phyloP scores from a whole-genome alignment of 2,329 filamentous ascomycete species.

The Trichoderma afroharzianum region DNA sequence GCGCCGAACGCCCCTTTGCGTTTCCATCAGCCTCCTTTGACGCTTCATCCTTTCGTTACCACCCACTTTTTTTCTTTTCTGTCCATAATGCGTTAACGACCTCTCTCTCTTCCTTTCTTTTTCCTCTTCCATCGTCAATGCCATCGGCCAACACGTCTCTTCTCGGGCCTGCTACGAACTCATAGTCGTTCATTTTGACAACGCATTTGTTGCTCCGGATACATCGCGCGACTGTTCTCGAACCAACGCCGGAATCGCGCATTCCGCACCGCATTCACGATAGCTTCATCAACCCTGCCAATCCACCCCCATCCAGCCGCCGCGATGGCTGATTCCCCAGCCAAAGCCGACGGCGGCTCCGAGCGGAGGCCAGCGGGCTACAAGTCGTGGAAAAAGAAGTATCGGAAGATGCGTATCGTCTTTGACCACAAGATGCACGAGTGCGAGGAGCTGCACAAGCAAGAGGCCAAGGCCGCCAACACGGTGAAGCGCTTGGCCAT shows the following conservation, averaged over 20 bases:
- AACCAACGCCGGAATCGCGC: slow-evolving; percentile 4
- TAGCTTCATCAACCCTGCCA: slow-evolving; percentile 12
- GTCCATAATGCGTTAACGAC: neutral
- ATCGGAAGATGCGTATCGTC: slow-evolving; percentile 78
- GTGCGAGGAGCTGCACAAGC: slow-evolving; percentile 76
- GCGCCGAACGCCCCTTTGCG: slow-evolving; percentile 12
- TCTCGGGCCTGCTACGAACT: neutral
- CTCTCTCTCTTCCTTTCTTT: neutral
- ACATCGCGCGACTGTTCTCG: neutral
- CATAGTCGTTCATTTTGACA: neutral
- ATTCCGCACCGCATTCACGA: slow-evolving; percentile 6
- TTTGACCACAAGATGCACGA: slow-evolving; percentile 77
- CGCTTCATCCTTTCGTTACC: slow-evolving; percentile 1
- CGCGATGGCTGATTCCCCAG: slow-evolving; percentile 33
- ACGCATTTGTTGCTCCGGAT: neutral
- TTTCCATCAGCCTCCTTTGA: slow-evolving; percentile 16
- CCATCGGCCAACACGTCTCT: neutral
- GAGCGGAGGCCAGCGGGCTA: slow-evolving; percentile 48
- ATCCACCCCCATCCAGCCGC: slow-evolving; percentile 10
- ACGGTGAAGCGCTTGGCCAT: slow-evolving; percentile 80
- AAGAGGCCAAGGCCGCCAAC: slow-evolving; percentile 75
- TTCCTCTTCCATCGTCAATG: neutral
- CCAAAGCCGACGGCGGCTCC: slow-evolving; percentile 45
- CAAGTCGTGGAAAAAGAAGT: slow-evolving; percentile 86
- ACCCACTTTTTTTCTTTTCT: neutral